Conservation (phyloP, 2,329 filamentous ascomycete species). For the Aspergillus fumigatus region DNA sequence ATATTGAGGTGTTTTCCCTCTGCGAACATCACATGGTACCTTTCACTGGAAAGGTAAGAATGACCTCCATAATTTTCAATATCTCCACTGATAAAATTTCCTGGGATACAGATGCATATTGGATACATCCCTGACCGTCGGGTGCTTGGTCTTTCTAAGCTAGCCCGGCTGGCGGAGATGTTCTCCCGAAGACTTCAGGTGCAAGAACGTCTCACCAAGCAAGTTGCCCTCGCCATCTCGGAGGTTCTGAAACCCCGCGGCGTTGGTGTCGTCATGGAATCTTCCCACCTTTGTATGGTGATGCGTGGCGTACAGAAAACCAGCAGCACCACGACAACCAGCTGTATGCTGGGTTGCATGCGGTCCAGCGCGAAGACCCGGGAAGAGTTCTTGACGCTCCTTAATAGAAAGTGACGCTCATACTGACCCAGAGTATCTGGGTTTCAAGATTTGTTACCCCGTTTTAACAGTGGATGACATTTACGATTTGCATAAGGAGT, state of each 20-base stretch:
- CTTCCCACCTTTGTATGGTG: conserved; percentile 94
- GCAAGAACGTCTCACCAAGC: conserved; percentile 92
- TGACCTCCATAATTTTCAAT: neutral
- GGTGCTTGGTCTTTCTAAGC: conserved; percentile 91
- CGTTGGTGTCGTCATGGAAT: conserved; percentile 96
- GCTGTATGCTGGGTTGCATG: conserved; percentile 96
- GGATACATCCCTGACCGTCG: conserved; percentile 91
- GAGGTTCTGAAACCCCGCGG: conserved; percentile 91
- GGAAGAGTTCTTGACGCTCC: conserved; percentile 87
- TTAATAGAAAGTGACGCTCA: conserved; percentile 50
- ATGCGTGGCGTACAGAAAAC: conserved; percentile 98
- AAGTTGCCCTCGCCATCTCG: conserved; percentile 89
- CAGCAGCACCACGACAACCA: conserved; percentile 80
- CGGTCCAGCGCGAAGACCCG: conserved; percentile 87
- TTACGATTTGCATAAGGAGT: conserved; percentile 29
- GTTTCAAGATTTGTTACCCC: conserved; percentile 14
- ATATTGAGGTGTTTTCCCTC: conserved; percentile 90
- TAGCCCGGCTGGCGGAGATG: conserved; percentile 95
- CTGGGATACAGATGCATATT: conserved; percentile 77
- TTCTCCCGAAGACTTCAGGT: conserved; percentile 91
- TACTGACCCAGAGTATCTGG: conserved; percentile 9
- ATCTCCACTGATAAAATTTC: conserved; percentile 8
- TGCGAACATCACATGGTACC: conserved; percentile 98
- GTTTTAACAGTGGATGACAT: conserved; percentile 22
- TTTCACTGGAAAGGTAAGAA: conserved; percentile 80